Conservation (phyloP, 2,329 filamentous ascomycete species). For the Fusarium concolor region DNA sequence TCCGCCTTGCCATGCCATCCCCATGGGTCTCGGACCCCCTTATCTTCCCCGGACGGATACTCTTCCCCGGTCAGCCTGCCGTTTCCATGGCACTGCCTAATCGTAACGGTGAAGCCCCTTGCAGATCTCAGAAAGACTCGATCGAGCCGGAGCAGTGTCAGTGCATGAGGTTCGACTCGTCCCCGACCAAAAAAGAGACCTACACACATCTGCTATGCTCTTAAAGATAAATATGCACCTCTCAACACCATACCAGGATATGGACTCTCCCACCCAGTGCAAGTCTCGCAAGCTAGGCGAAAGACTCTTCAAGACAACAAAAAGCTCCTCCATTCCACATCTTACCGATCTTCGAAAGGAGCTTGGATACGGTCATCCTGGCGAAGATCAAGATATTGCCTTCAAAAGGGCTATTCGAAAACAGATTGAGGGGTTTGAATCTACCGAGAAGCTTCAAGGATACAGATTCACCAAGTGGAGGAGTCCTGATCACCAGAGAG, state of each 20-base stretch:
- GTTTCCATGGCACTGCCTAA: not conserved
- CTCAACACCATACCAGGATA: not conserved
- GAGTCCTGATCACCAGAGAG: constrained; percentile 23
- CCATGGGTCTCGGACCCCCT: not conserved
- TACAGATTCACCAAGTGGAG: constrained; percentile 27
- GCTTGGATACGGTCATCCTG: constrained; percentile 32
- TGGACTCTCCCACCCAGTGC: not conserved
- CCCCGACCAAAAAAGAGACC: not conserved
- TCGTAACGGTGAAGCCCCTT: not conserved
- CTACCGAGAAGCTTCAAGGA: not conserved
- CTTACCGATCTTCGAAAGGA: constrained; percentile 32
- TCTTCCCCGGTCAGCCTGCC: not conserved
- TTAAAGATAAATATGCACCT: not conserved
- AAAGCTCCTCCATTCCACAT: constrained; percentile 13
- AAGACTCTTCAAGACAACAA: constrained; percentile 16
- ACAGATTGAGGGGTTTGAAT: constrained; percentile 18
- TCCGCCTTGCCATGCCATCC: not conserved
- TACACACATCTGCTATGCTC: not conserved
- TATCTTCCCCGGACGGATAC: not conserved
- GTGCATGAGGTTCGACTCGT: not conserved
- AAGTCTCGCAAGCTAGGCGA: not conserved
- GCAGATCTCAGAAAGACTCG: not conserved
- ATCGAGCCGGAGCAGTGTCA: not conserved
- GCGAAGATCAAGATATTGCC: constrained; percentile 17
- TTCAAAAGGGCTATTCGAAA: constrained; percentile 29